These are phyloP conservation scores for Colletotrichum acutatum DNA, from an alignment of 2,329 filamentous ascomycete genomes.

Conservation along the genomic window DNA sequence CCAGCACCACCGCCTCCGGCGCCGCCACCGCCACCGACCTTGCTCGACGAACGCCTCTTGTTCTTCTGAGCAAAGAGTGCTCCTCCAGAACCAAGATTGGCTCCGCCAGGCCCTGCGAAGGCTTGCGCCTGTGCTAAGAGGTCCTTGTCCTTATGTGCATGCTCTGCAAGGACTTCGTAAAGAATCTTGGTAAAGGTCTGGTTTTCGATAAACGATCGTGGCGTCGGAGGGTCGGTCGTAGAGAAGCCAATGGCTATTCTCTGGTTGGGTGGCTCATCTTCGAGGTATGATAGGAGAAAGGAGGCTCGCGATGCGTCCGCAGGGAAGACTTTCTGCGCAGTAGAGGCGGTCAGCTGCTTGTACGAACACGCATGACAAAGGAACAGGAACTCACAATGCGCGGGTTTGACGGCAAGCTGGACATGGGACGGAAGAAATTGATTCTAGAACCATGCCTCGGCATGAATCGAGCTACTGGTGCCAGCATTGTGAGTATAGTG, in stretches of 20 bases:
- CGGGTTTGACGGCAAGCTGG: constrained; percentile 61
- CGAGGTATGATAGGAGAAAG: constrained; percentile 69
- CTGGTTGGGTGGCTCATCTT: constrained; percentile 64
- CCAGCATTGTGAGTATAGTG: constrained; percentile 42
- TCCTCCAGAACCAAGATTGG: constrained; percentile 63
- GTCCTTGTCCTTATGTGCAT: constrained; percentile 67
- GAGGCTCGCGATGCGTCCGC: constrained; percentile 55
- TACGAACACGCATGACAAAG: background rate
- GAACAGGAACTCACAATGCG: constrained; percentile 60
- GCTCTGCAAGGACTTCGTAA: constrained; percentile 63
- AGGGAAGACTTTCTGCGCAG: constrained; percentile 66
- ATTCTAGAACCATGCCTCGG: constrained; percentile 21
- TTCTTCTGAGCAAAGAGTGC: constrained; percentile 59
- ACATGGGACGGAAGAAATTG: constrained; percentile 48
- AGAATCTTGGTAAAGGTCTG: constrained; percentile 68
- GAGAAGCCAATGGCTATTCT: constrained; percentile 69
- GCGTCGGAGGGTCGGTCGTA: constrained; percentile 68
- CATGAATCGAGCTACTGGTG: constrained; percentile 41
- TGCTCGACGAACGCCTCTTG: constrained; percentile 45
- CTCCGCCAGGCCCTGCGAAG: constrained; percentile 68
- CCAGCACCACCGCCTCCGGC: constrained; percentile 60
- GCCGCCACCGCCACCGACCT: constrained; percentile 52
- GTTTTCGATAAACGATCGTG: constrained; percentile 69
- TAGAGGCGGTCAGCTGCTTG: constrained; percentile 28
- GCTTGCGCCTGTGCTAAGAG: constrained; percentile 67